Conservation (phyloP, 306 rosid genomes). For the Sechiopsis laciniata region DNA sequence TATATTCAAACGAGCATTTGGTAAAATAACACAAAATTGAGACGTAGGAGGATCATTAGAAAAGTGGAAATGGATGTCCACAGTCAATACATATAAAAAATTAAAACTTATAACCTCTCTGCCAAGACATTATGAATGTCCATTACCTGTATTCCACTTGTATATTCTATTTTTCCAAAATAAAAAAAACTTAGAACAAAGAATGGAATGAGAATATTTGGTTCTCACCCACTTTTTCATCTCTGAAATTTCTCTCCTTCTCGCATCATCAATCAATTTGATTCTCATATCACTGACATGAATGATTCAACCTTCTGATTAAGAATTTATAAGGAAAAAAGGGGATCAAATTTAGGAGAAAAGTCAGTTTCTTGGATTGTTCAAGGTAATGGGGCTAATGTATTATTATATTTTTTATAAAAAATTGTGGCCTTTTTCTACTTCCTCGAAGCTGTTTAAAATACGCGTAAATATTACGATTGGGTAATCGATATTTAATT, state of each 20-base stretch:
- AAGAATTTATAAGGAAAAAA: neutral
- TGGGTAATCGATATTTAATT: conserved; percentile 18
- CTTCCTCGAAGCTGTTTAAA: conserved; percentile 22
- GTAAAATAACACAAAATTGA: too few species aligned
- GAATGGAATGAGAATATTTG: neutral
- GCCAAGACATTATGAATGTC: too few species aligned
- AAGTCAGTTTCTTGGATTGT: conserved; percentile 1
- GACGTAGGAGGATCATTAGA: too few species aligned
- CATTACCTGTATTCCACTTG: neutral
- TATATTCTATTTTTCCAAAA: neutral
- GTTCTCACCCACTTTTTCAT: neutral
- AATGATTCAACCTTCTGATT: neutral
- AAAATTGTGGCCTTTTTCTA: conserved; percentile 30
- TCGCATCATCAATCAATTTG: conserved; percentile 1
- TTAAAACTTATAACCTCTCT: too few species aligned
- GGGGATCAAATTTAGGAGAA: neutral
- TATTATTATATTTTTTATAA: neutral
- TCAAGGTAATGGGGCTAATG: conserved; percentile 1
- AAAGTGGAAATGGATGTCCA: too few species aligned
- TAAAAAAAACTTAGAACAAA: neutral
- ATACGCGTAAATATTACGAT: conserved; percentile 21
- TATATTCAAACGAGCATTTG: too few species aligned
- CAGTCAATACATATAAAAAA: too few species aligned
- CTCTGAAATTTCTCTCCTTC: neutral
- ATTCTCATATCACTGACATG: conserved; percentile 5